phyloP scores from a whole-genome alignment of 768 basidiomycete species.

The Termitomyces sp. region DNA sequence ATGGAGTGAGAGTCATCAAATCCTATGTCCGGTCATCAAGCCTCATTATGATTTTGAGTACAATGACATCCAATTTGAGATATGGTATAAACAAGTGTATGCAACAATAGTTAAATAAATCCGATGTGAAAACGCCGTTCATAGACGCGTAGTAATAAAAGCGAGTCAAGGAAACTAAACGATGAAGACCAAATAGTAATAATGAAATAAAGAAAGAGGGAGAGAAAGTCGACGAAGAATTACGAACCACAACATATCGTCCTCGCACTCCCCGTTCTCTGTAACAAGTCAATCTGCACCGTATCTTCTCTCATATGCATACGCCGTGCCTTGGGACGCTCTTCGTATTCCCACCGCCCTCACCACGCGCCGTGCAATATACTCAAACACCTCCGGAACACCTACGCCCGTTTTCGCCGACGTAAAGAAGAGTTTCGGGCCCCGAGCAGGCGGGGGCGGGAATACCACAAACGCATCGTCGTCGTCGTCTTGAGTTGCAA shows the following conservation, averaged over 20 bases:
- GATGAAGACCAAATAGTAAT: background rate
- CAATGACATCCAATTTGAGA: no score
- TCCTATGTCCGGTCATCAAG: no score
- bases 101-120: background rate
- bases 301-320: constrained; percentile 41
- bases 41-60: no score
- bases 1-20: no score
- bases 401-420: constrained; percentile 79
- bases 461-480: constrained; percentile 15
- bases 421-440: constrained; percentile 70
- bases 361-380: constrained; percentile 64
- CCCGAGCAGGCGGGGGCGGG: constrained; percentile 42
- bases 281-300: constrained; percentile 30
- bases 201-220: background rate
- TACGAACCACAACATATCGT: constrained; percentile 15
- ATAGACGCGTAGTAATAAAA: background rate
- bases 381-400: constrained; percentile 73
- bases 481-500: background rate
- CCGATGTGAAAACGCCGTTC: background rate
- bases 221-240: background rate
- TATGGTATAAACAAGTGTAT: background rate
- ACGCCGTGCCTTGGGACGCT: constrained; percentile 46
- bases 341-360: constrained; percentile 67
- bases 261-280: background rate
- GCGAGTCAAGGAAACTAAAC: background rate